Conservation (phyloP, 192 early-diverging fungal genomes). For the Backusella australiensis region DNA sequence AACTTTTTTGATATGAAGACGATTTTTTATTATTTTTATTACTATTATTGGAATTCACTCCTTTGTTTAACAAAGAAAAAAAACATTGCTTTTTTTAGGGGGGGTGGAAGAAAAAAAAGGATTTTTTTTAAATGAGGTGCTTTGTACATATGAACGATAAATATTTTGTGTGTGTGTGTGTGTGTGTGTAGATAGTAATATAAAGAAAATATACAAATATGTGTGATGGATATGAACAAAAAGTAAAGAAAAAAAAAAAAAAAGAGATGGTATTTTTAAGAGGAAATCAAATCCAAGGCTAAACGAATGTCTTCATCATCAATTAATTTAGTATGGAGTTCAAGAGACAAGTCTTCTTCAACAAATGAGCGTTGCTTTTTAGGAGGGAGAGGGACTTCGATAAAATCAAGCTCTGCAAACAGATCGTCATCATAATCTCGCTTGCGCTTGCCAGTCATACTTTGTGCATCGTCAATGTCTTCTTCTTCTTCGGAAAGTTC, state of each 20-base stretch:
- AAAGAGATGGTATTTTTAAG: not conserved
- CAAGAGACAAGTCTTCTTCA: not conserved
- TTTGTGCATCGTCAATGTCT: constrained; percentile 17
- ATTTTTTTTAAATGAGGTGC: not conserved
- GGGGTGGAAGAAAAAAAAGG: not conserved
- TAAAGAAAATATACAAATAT: not conserved
- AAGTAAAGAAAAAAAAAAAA: not conserved
- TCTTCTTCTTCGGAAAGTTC: constrained; percentile 24
- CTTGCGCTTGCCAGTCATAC: not conserved
- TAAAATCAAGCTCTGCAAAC: constrained; percentile 21
- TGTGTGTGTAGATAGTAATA: no score
- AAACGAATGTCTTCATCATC: constrained; percentile 24
- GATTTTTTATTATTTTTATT: constrained; percentile 11
- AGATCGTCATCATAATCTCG: constrained; percentile 18
- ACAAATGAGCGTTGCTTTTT: not conserved
- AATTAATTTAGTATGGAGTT: not conserved
- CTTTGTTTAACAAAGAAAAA: constrained; percentile 3
- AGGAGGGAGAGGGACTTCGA: constrained; percentile 17
- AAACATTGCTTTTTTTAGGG: not conserved
- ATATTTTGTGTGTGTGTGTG: not conserved
- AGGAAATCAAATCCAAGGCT: constrained; percentile 18
- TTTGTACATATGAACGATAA: not conserved
- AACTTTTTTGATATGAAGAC: not conserved
- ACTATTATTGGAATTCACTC: constrained; percentile 1
- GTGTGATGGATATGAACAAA: not conserved